These are phyloP conservation scores for Chaetomium cochliodes DNA, from an alignment of 495 filamentous ascomycete genomes.

Conservation along the genomic window DNA sequence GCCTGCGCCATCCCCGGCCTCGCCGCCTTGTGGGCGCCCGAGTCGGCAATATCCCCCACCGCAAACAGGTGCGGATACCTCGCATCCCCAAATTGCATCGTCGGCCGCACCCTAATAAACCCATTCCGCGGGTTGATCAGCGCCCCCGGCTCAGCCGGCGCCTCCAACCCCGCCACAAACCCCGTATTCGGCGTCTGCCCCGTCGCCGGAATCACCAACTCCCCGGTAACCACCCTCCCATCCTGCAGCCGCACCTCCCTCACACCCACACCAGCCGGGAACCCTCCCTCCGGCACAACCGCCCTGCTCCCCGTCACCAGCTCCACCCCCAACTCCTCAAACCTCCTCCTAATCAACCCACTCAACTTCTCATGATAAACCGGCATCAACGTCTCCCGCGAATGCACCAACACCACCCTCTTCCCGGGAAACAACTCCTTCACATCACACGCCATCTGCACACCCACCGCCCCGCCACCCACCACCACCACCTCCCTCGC, in stretches of 20 bases:
- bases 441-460: conserved; percentile 60
- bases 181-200: conserved; percentile 52
- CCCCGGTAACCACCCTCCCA: conserved; percentile 18
- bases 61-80: conserved; percentile 47
- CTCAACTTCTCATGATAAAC: conserved; percentile 52
- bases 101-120: conserved; percentile 52
- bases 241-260: conserved; percentile 19
- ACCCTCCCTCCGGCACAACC: conserved; percentile 29
- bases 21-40: conserved; percentile 55
- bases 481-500: conserved; percentile 51
- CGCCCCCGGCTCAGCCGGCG: conserved; percentile 14
- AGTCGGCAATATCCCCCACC: conserved; percentile 60
- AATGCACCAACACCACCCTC: conserved; percentile 57
- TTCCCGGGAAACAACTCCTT: conserved; percentile 58
- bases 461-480: conserved; percentile 60
- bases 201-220: conserved; percentile 36
- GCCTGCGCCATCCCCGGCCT: conserved; percentile 53
- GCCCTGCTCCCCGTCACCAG: conserved; percentile 21
- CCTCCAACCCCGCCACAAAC: conserved; percentile 42
- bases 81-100: conserved; percentile 52
- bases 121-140: conserved; percentile 47
- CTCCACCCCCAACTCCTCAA: conserved; percentile 43
- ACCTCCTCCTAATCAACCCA: conserved; percentile 42
- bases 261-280: conserved; percentile 6
- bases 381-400: conserved; percentile 51